Evolutionary conservation across 768 basidiomycete species (phyloP).

Genomic region (Suillus plorans): DNA sequence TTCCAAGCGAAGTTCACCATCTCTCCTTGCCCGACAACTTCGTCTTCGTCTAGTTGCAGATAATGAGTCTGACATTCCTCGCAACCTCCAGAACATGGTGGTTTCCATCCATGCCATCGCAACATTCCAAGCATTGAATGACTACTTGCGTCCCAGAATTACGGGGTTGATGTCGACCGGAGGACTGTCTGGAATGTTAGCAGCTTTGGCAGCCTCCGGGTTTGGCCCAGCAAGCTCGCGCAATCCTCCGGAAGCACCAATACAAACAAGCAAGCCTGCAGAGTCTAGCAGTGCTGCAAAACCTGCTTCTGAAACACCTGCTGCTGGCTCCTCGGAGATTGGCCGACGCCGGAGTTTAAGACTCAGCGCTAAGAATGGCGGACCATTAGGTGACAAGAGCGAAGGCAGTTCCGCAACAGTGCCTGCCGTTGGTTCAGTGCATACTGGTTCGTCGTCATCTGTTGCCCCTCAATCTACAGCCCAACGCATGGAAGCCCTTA

Average conservation of each 20-base stretch:
- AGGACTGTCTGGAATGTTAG: conserved; percentile 84
- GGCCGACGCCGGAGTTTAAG: conserved; percentile 80
- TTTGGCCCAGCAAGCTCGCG: conserved; percentile 50
- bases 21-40: conserved; percentile 88
- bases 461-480: conserved; percentile 21
- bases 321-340: conserved; percentile 40
- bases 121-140: conserved; percentile 95
- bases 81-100: conserved; percentile 83
- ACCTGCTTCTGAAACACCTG: conserved; percentile 23
- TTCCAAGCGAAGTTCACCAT: conserved; percentile 87
- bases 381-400: conserved; percentile 15
- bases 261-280: conserved; percentile 18
- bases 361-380: conserved; percentile 66
- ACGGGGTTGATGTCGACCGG: conserved; percentile 64
- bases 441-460: conserved; percentile 26
- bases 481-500: conserved; percentile 47
- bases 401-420: conserved; percentile 15
- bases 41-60: conserved; percentile 87
- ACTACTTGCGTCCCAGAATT: conserved; percentile 91
- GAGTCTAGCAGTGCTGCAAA: conserved; percentile 29
- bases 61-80: conserved; percentile 87
- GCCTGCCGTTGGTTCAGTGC: conserved; percentile 15
- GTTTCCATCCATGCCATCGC: conserved; percentile 99
- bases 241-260: conserved; percentile 33
- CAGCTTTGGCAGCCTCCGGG: conserved; percentile 81